Conservation (phyloP, 495 filamentous ascomycete genomes). For the Terfezia boudieri region DNA sequence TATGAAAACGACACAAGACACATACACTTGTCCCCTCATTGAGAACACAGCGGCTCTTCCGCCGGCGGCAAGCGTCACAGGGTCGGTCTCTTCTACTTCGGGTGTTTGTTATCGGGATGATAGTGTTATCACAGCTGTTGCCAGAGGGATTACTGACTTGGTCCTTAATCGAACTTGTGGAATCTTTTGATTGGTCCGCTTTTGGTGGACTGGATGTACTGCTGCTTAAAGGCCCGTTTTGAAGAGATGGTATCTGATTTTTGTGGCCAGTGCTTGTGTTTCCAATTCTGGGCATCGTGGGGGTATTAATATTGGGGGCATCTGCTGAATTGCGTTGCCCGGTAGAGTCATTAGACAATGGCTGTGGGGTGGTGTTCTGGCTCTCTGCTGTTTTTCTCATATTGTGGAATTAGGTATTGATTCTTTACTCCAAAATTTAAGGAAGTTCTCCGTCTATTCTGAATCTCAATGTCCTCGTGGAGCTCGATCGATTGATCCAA, state of each 20-base stretch:
- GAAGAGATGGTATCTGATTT: too few relatives aligned
- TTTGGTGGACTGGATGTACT: background rate
- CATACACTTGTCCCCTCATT: slow-evolving; percentile 44
- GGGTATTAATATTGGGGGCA: background rate
- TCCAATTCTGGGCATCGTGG: background rate
- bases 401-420: too few relatives aligned
- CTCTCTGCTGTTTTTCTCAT: background rate
- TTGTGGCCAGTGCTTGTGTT: background rate
- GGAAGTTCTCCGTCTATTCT: too few relatives aligned
- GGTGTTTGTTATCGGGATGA: background rate
- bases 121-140: background rate
- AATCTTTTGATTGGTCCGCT: background rate
- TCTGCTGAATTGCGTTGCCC: background rate
- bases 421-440: too few relatives aligned
- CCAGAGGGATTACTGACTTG: background rate
- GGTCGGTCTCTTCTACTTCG: slow-evolving; percentile 25
- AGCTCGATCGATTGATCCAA: too few relatives aligned
- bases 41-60: slow-evolving; percentile 80
- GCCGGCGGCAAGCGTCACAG: slow-evolving; percentile 60
- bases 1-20: slow-evolving; percentile 38
- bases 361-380: background rate
- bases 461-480: too few relatives aligned
- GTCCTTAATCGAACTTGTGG: background rate
- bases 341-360: background rate
- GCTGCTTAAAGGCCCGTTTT: too few relatives aligned